Evolutionary conservation across 2,329 filamentous ascomycete genomes (phyloP).

Genomic region (Trichothecium roseum): DNA sequence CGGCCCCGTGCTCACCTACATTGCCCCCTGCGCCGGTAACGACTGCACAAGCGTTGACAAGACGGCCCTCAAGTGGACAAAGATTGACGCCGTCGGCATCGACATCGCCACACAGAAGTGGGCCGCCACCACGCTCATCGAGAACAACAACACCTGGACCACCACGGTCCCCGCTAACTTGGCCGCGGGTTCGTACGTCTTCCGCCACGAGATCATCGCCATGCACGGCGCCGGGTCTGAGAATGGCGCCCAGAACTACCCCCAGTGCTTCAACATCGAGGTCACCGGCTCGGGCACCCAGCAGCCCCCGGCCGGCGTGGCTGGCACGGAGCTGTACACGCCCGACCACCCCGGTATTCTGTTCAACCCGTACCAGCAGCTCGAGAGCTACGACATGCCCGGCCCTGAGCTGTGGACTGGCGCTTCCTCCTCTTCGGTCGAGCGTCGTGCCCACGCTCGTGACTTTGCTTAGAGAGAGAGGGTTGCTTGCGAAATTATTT

Average conservation of each 20-base stretch:
- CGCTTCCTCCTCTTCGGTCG: too few relatives aligned
- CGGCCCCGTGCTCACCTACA: slow-evolving; percentile 49
- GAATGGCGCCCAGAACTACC: slow-evolving; percentile 36
- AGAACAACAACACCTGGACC: slow-evolving; percentile 32
- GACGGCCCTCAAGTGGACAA: slow-evolving; percentile 44
- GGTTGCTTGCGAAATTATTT: too few relatives aligned
- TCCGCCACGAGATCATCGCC: slow-evolving; percentile 46
- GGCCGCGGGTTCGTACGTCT: slow-evolving; percentile 40
- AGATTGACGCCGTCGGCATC: slow-evolving; percentile 47
- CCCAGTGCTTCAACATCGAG: slow-evolving; percentile 38
- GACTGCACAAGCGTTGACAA: slow-evolving; percentile 43
- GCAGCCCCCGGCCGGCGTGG: slow-evolving; percentile 12
- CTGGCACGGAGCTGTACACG: slow-evolving; percentile 23
- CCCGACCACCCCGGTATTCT: slow-evolving; percentile 20
- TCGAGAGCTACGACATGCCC: slow-evolving; percentile 17
- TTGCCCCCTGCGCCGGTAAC: slow-evolving; percentile 42
- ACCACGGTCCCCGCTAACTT: slow-evolving; percentile 35
- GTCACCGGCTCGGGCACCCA: slow-evolving; percentile 27
- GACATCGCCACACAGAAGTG: slow-evolving; percentile 33
- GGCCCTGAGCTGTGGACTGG: slow-evolving; percentile 11
- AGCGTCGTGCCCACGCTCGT: too few relatives aligned
- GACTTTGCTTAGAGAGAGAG: too few relatives aligned
- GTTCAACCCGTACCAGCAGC: slow-evolving; percentile 20
- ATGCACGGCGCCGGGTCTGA: slow-evolving; percentile 33
- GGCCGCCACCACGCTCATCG: slow-evolving; percentile 42